These are phyloP conservation scores for Phialophora tarda DNA, from an alignment of 2,329 filamentous ascomycete genomes.

Conservation along the genomic window DNA sequence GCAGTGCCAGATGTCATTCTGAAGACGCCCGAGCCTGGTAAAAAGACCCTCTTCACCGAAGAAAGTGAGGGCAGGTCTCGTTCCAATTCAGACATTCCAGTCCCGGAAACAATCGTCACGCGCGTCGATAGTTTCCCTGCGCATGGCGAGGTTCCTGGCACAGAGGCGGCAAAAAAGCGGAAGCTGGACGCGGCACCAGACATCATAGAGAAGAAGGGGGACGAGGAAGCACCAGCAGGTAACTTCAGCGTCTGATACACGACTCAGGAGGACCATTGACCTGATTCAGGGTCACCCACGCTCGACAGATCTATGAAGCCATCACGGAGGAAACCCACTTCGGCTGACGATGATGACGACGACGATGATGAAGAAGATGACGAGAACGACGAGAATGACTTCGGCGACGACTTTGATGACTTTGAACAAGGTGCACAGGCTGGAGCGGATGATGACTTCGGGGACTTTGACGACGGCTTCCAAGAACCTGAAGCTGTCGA, in stretches of 20 bases:
- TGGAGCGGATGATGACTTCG: conserved; percentile 61
- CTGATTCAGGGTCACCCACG: conserved; percentile 63
- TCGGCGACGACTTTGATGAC: conserved; percentile 65
- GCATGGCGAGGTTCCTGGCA: conserved; percentile 45
- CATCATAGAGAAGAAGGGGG: conserved; percentile 49
- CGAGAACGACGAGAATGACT: conserved; percentile 62
- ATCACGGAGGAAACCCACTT: conserved; percentile 43
- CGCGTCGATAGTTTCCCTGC: conserved; percentile 50
- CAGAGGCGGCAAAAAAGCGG: conserved; percentile 48
- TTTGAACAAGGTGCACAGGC: conserved; percentile 59
- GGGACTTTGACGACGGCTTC: conserved; percentile 72
- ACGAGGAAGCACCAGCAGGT: conserved; percentile 56
- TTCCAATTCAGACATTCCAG: conserved; percentile 26
- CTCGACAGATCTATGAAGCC: conserved; percentile 53
- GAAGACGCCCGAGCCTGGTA: conserved; percentile 46
- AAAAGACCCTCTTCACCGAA: conserved; percentile 14
- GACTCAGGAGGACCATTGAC: conserved; percentile 63
- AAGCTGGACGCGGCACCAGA: conserved; percentile 53
- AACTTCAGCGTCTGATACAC: conserved; percentile 51
- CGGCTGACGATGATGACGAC: conserved; percentile 32
- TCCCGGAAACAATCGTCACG: conserved; percentile 55
- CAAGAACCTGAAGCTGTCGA: conserved; percentile 52
- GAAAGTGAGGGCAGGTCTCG: conserved; percentile 7
- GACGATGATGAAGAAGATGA: conserved; percentile 36
- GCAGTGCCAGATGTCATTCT: conserved; percentile 64